Conservation (phyloP, 768 basidiomycete species). For the Tricholoma sp. region DNA sequence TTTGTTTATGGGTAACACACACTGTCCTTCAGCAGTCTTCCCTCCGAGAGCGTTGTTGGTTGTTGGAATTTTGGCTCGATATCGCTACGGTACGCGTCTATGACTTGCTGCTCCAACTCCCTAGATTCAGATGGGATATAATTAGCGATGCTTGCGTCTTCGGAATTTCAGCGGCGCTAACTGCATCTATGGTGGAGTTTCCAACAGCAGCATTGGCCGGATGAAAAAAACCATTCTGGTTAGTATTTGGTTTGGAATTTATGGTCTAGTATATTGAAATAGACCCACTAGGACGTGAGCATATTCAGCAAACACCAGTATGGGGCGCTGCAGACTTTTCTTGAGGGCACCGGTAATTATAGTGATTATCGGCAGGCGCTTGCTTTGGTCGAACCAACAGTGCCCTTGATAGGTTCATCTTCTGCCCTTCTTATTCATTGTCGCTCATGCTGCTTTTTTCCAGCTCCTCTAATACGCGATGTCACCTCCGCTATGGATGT, state of each 20-base stretch:
- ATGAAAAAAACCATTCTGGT: constrained; percentile 33
- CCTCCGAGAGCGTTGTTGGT: constrained; percentile 17
- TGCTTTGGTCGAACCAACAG: constrained; percentile 20
- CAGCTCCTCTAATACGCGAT: constrained; percentile 27
- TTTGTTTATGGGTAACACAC: constrained; percentile 38
- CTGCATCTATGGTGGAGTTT: constrained; percentile 37
- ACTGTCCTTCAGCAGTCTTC: constrained; percentile 21
- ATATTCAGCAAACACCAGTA: constrained; percentile 24
- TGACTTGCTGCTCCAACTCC: neutral
- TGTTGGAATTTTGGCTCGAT: constrained; percentile 41
- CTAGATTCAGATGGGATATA: constrained; percentile 4
- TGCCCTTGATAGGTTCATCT: constrained; percentile 30
- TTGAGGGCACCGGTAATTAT: constrained; percentile 22
- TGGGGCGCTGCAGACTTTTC: constrained; percentile 24
- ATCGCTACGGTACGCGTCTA: constrained; percentile 33
- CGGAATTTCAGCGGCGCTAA: constrained; percentile 42
- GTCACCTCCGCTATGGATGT: constrained; percentile 20
- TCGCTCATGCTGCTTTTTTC: neutral
- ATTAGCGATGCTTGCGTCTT: constrained; percentile 38
- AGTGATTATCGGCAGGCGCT: constrained; percentile 23
- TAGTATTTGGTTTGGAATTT: constrained; percentile 7
- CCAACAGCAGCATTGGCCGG: constrained; percentile 32
- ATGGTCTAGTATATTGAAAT: neutral
- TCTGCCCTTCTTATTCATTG: neutral
- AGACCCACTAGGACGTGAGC: constrained; percentile 16